Evolutionary conservation across 345 rosid genomes (phyloP).

Genomic region (Lepidium sativum): DNA sequence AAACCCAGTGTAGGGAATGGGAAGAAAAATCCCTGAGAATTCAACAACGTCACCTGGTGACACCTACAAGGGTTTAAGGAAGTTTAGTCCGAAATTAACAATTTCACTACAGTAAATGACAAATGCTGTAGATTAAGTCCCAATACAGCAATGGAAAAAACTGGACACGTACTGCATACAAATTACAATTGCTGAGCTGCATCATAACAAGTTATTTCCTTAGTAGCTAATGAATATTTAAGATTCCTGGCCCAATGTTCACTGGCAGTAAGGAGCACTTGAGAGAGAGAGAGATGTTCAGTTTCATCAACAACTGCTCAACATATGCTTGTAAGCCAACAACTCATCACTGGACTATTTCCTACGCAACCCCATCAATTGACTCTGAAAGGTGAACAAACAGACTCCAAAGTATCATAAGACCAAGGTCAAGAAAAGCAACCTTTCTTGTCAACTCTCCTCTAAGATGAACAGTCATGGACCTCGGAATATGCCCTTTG

Average conservation of each 20-base stretch:
- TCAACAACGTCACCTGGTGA: constrained; percentile 97
- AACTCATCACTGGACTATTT: background rate
- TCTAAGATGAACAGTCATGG: constrained; percentile 94
- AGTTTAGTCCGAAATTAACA: background rate
- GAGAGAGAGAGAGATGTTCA: background rate
- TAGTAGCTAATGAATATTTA: background rate
- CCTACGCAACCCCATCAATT: background rate
- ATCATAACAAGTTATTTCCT: background rate
- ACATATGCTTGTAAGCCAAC: background rate
- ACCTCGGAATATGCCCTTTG: constrained; percentile 92
- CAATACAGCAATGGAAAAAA: background rate
- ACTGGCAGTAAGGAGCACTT: background rate
- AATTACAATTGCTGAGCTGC: background rate
- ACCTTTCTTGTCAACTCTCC: constrained; percentile 99
- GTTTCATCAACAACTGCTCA: background rate
- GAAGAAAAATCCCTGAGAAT: constrained; percentile 94
- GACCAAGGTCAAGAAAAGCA: constrained; percentile 12
- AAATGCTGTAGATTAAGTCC: background rate
- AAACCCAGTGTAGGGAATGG: constrained; percentile 89
- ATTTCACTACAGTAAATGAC: background rate
- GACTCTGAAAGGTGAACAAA: background rate
- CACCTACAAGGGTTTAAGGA: constrained; percentile 37
- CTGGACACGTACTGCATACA: background rate
- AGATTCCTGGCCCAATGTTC: background rate
- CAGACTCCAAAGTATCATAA: background rate